Conservation (phyloP, 208 protist genomes). For the Leishmania arabica region DNA sequence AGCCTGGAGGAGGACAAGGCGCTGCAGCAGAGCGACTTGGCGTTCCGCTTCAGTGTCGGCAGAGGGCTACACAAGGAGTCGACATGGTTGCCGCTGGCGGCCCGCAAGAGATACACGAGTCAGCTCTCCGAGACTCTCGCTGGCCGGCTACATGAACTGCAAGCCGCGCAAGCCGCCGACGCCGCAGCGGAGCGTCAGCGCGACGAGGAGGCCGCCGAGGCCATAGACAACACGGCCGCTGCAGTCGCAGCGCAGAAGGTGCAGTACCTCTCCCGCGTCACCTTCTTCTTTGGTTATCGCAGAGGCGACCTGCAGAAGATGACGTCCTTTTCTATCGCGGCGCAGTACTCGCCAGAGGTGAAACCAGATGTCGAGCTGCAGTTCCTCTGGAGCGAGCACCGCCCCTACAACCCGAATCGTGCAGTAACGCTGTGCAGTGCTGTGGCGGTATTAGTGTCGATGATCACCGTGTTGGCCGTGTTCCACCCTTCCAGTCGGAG, state of each 20-base stretch:
- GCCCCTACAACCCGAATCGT: constrained; percentile 61
- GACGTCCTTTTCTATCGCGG: constrained; percentile 48
- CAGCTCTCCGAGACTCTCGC: constrained; percentile 1
- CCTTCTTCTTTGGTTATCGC: constrained; percentile 72
- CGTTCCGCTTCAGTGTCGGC: constrained; percentile 64
- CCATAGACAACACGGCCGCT: not conserved
- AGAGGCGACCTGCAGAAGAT: constrained; percentile 51
- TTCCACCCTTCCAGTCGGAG: constrained; percentile 35
- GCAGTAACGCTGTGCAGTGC: constrained; percentile 57
- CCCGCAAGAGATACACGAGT: constrained; percentile 18
- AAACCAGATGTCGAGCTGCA: constrained; percentile 37
- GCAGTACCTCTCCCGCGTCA: constrained; percentile 44
- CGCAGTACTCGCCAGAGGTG: constrained; percentile 36
- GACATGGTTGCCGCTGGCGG: constrained; percentile 68
- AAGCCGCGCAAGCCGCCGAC: constrained; percentile 3
- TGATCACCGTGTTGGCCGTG: constrained; percentile 42
- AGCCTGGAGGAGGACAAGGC: constrained; percentile 6
- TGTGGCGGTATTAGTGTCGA: constrained; percentile 37
- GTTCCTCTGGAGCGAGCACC: constrained; percentile 68
- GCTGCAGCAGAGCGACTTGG: constrained; percentile 47
- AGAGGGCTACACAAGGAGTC: constrained; percentile 64
- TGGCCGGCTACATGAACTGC: not conserved
- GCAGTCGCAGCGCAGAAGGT: constrained; percentile 2
- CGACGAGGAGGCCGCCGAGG: constrained; percentile 4
- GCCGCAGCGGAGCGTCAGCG: not conserved